Evolutionary conservation across 2,329 filamentous ascomycete species (phyloP).

Genomic region (Zasmidium angulare): DNA sequence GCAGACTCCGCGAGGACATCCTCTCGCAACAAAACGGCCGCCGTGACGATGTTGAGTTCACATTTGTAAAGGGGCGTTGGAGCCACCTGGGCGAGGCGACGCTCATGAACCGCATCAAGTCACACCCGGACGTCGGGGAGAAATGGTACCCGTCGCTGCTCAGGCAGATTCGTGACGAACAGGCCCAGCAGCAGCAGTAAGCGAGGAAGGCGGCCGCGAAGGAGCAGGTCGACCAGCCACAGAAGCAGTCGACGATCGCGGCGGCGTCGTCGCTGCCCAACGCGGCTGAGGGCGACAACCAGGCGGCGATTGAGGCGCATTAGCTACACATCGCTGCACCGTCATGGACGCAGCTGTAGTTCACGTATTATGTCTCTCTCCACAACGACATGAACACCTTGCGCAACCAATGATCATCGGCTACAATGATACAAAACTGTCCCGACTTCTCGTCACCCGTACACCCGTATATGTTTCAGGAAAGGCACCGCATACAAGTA

Average conservation of each 20-base stretch:
- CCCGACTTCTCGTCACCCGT: too few relatives aligned
- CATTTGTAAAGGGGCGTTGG: conserved; percentile 69
- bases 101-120: conserved; percentile 79
- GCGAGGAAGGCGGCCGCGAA: background rate
- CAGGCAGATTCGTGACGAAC: conserved; percentile 42
- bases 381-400: too few relatives aligned
- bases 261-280: background rate
- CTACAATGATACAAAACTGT: too few relatives aligned
- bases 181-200: conserved; percentile 25
- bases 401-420: too few relatives aligned
- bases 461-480: too few relatives aligned
- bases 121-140: conserved; percentile 82
- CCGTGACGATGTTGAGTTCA: conserved; percentile 80
- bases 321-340: too few relatives aligned
- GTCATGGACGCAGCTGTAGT: too few relatives aligned
- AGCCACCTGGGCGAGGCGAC: conserved; percentile 78
- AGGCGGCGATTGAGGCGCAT: conserved; percentile 10
- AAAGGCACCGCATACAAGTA: too few relatives aligned
- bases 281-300: background rate
- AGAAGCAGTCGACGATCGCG: background rate
- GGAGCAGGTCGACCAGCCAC: background rate
- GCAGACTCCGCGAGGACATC: conserved; percentile 60
- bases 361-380: too few relatives aligned
- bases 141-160: conserved; percentile 59
- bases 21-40: conserved; percentile 54